phyloP scores from a whole-genome alignment of 1,284 basidiomycete species.

The Malassezia nana region DNA sequence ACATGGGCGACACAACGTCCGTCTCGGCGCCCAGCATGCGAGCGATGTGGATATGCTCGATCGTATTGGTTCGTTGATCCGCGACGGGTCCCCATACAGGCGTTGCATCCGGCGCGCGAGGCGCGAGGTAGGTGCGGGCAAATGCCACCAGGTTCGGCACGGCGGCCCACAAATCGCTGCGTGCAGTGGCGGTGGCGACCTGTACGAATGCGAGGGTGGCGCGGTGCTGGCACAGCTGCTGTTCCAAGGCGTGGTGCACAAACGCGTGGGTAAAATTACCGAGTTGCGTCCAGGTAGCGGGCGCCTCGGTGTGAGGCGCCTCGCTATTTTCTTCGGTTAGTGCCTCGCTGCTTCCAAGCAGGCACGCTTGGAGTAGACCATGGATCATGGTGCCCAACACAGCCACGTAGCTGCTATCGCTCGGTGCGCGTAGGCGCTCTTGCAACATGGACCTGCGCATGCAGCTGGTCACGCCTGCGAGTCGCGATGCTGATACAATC shows the following conservation, averaged over 20 bases:
- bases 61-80: not conserved
- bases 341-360: constrained; percentile 15
- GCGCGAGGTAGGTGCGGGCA: constrained; percentile 25
- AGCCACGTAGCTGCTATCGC: constrained; percentile 25
- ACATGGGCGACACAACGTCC: constrained; percentile 91
- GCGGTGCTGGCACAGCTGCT: constrained; percentile 26
- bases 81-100: not conserved
- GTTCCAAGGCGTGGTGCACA: constrained; percentile 21
- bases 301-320: not conserved
- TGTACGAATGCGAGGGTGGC: constrained; percentile 28
- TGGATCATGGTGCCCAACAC: constrained; percentile 44
- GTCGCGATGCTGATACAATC: constrained; percentile 35
- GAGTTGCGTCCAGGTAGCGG: constrained; percentile 26
- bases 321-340: constrained; percentile 32
- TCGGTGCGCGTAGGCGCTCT: constrained; percentile 26
- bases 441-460: constrained; percentile 38
- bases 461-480: constrained; percentile 36
- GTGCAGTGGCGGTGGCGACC: constrained; percentile 22
- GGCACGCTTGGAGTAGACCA: constrained; percentile 39
- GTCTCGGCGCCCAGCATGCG: constrained; percentile 68
- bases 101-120: constrained; percentile 11
- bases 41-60: constrained; percentile 19
- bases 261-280: constrained; percentile 35
- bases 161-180: constrained; percentile 20
- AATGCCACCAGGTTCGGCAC: constrained; percentile 33